These are phyloP conservation scores for Tolypocladium inflatum DNA, from an alignment of 2,329 filamentous ascomycete species.

Conservation along the genomic window DNA sequence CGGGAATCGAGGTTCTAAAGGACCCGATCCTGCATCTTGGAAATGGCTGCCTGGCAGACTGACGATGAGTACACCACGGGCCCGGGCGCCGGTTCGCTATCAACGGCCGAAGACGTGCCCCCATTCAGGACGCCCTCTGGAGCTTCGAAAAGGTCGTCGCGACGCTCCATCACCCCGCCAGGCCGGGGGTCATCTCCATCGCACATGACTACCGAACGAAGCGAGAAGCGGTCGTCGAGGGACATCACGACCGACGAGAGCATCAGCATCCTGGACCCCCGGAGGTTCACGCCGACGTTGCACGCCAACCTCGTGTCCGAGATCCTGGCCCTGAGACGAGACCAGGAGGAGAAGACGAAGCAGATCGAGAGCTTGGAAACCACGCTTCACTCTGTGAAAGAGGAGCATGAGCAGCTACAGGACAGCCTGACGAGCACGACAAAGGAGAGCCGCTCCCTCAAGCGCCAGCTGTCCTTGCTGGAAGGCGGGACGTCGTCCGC, in stretches of 20 bases:
- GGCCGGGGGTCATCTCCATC: constrained; percentile 49
- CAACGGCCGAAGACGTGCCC: constrained; percentile 58
- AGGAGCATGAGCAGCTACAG: constrained; percentile 65
- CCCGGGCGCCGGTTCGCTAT: constrained; percentile 48
- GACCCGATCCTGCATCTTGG: constrained; percentile 5
- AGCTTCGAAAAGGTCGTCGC: constrained; percentile 47
- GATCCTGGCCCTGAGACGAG: constrained; percentile 76
- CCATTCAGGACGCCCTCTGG: constrained; percentile 66
- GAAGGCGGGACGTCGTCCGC: constrained; percentile 85
- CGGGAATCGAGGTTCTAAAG: not conserved
- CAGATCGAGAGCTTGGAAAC: constrained; percentile 79
- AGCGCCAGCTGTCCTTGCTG: constrained; percentile 75
- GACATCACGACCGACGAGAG: constrained; percentile 58
- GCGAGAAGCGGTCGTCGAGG: constrained; percentile 40
- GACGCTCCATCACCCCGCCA: constrained; percentile 56
- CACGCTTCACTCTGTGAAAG: constrained; percentile 58
- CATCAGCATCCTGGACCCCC: constrained; percentile 71
- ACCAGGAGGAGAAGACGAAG: constrained; percentile 82
- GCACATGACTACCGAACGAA: constrained; percentile 30
- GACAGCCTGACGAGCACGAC: constrained; percentile 50
- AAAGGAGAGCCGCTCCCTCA: constrained; percentile 72
- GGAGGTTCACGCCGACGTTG: constrained; percentile 87
- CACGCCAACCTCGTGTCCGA: constrained; percentile 93
- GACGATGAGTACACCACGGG: constrained; percentile 50
- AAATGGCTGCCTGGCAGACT: constrained; percentile 51